Percentiles rank a stretch among this genome's conserved stretches.
phyloP scores from a whole-genome alignment of 2,329 filamentous ascomycete genomes.

The Talaromyces islandicus region DNA sequence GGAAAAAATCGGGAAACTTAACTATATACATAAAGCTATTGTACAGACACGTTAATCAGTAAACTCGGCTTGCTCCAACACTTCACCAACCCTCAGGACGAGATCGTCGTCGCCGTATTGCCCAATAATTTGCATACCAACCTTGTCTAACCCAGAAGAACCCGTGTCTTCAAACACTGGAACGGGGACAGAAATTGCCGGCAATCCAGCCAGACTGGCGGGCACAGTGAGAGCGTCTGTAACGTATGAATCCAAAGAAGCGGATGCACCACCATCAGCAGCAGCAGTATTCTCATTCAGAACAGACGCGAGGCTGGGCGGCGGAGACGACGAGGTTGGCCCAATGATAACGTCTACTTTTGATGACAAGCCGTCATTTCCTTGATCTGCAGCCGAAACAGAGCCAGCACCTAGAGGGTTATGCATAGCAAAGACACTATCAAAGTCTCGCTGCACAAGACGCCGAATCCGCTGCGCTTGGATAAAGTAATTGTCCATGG shows the following conservation, averaged over 20 bases:
- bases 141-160: slow-evolving; percentile 15
- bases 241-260: slow-evolving; percentile 69
- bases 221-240: slow-evolving; percentile 96
- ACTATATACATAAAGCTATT: too few relatives aligned
- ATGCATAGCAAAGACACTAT: slow-evolving; percentile 62
- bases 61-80: slow-evolving; percentile 22
- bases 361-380: not conserved
- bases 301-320: slow-evolving; percentile 60
- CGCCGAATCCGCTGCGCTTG: slow-evolving; percentile 84
- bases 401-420: slow-evolving; percentile 55
- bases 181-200: slow-evolving; percentile 77
- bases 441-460: slow-evolving; percentile 80
- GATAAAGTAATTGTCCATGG: slow-evolving; percentile 94
- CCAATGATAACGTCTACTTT: slow-evolving; percentile 77
- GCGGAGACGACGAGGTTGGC: slow-evolving; percentile 74
- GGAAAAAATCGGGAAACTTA: too few relatives aligned
- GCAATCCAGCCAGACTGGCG: slow-evolving; percentile 83
- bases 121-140: slow-evolving; percentile 42
- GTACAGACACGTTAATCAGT: not conserved
- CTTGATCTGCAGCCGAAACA: not conserved
- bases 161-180: slow-evolving; percentile 20
- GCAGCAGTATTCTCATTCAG: slow-evolving; percentile 12
- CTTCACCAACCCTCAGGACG: slow-evolving; percentile 32
- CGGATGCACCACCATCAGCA: slow-evolving; percentile 12
- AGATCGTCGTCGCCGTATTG: slow-evolving; percentile 43